Evolutionary conservation across 1,284 basidiomycete species (phyloP).

Genomic region (Pascua sp.): DNA sequence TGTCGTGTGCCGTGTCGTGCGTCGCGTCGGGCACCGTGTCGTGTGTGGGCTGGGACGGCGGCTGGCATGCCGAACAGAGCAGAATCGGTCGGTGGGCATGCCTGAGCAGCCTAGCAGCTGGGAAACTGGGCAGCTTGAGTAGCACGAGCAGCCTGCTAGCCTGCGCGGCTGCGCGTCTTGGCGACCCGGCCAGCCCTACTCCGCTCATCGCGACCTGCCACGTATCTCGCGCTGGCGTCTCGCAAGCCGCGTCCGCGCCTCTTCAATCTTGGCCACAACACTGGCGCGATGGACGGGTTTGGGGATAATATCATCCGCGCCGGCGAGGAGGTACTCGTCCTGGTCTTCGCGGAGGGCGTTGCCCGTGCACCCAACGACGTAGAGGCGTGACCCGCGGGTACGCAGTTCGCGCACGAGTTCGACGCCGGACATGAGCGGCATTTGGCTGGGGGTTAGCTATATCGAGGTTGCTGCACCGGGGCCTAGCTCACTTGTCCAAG

Average conservation of each 20-base stretch:
- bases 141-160: no score
- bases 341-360: slow-evolving; percentile 63
- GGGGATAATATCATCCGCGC: slow-evolving; percentile 57
- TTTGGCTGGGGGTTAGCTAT: slow-evolving; percentile 33
- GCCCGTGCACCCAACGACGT: slow-evolving; percentile 66
- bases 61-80: no score
- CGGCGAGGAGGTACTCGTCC: slow-evolving; percentile 70
- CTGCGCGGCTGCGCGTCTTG: no score
- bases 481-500: slow-evolving; percentile 11
- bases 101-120: no score
- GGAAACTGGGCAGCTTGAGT: no score
- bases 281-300: slow-evolving; percentile 46
- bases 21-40: no score
- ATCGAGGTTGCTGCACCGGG: background rate
- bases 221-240: background rate
- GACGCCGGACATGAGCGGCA: slow-evolving; percentile 72
- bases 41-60: no score
- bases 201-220: no score
- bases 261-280: slow-evolving; percentile 35
- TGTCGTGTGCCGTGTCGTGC: no score
- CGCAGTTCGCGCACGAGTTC: slow-evolving; percentile 66
- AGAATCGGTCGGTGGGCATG: no score
- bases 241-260: slow-evolving; percentile 27
- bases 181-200: no score
- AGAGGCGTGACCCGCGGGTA: slow-evolving; percentile 63